Conservation (phyloP, 108 stramenopile genomes). For the Skeletonema tropicum region DNA sequence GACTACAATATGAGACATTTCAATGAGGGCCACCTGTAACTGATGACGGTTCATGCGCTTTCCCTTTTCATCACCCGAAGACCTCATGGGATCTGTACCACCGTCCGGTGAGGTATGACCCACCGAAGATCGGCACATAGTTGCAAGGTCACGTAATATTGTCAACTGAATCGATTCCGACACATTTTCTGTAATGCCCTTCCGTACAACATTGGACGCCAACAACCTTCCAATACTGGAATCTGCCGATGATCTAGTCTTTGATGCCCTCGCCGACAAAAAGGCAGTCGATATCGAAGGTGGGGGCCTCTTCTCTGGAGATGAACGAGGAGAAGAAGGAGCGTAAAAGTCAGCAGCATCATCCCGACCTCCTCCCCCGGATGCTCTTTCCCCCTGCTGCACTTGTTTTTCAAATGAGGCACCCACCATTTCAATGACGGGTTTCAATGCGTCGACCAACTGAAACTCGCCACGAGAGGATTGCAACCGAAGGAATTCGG, state of each 20-base stretch:
- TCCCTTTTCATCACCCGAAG: conserved; percentile 24
- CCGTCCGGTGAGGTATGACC: conserved; percentile 16
- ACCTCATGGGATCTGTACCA: conserved; percentile 14
- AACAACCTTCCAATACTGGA: conserved; percentile 64
- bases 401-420: conserved; percentile 71
- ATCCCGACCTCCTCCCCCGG: background rate
- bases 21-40: conserved; percentile 78
- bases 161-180: conserved; percentile 73
- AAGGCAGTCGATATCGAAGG: conserved; percentile 47
- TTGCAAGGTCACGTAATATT: conserved; percentile 66
- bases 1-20: conserved; percentile 78
- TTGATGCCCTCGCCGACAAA: conserved; percentile 39
- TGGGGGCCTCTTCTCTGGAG: conserved; percentile 35
- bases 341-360: conserved; percentile 33
- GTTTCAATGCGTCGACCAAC: conserved; percentile 46
- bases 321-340: conserved; percentile 35
- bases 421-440: conserved; percentile 76
- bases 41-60: conserved; percentile 65
- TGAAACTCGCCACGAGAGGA: conserved; percentile 43
- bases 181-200: conserved; percentile 72
- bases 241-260: conserved; percentile 71
- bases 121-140: conserved; percentile 38
- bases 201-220: conserved; percentile 63
- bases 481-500: conserved; percentile 66
- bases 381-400: conserved; percentile 18